These are phyloP conservation scores for Carpinus fangiana DNA, from an alignment of 306 rosid genomes.

Conservation along the genomic window DNA sequence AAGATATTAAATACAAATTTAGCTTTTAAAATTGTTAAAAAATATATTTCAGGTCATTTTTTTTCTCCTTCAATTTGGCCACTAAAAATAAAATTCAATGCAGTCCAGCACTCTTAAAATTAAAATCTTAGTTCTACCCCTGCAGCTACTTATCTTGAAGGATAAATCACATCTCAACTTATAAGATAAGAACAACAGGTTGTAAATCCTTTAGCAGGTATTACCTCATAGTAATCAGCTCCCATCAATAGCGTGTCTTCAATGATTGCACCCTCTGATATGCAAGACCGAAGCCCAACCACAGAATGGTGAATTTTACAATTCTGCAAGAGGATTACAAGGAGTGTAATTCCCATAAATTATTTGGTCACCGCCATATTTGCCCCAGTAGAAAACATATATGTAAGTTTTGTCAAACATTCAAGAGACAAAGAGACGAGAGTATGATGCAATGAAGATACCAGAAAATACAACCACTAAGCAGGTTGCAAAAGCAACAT, in stretches of 20 bases:
- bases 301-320: conserved; percentile 97
- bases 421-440: conserved; percentile 5
- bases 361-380: conserved; percentile 5
- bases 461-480: not conserved
- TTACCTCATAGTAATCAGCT: conserved; percentile 97
- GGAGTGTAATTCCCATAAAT: conserved; percentile 20
- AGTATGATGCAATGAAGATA: conserved; percentile 2
- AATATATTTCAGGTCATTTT: too few relatives aligned
- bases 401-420: not conserved
- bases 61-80: too few relatives aligned
- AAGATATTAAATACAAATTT: too few relatives aligned
- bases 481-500: conserved; percentile 9
- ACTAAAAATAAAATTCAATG: too few relatives aligned
- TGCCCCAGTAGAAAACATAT: not conserved
- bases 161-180: conserved; percentile 8
- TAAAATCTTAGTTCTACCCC: too few relatives aligned
- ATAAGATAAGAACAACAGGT: not conserved
- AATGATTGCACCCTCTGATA: conserved; percentile 93
- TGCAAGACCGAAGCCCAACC: conserved; percentile 91
- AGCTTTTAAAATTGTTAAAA: too few relatives aligned
- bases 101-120: too few relatives aligned
- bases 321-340: conserved; percentile 51
- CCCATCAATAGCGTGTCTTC: conserved; percentile 97
- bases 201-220: conserved; percentile 1
- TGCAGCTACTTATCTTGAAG: not conserved